A percentile compares a stretch with the other conserved stretches of the same genome.
phyloP scores from a whole-genome alignment of 2,329 filamentous ascomycete genomes.

The Colletotrichum aenigma region DNA sequence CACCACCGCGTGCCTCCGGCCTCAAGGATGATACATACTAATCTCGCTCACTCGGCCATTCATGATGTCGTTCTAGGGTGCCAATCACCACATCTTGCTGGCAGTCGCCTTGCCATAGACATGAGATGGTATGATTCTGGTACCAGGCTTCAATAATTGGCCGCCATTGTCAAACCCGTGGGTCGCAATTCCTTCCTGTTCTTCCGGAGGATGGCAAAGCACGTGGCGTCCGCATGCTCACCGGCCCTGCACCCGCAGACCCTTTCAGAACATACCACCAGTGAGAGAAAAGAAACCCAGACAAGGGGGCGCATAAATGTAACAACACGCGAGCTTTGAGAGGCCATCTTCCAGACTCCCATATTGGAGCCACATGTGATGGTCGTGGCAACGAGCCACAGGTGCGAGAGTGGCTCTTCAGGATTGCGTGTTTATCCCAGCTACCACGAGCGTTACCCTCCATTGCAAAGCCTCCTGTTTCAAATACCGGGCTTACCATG shows the following conservation, averaged over 20 bases:
- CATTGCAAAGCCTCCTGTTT: not conserved
- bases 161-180: slow-evolving; percentile 26
- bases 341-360: not conserved
- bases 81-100: slow-evolving; percentile 8
- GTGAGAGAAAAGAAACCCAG: not conserved
- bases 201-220: not conserved
- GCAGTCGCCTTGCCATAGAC: not conserved
- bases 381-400: not conserved
- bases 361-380: slow-evolving; percentile 9
- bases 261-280: not conserved
- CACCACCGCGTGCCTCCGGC: not conserved
- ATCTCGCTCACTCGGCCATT: not conserved
- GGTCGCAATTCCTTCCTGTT: not conserved
- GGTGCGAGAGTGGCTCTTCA: not conserved
- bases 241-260: not conserved
- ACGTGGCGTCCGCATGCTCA: slow-evolving; percentile 18
- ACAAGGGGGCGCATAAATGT: slow-evolving; percentile 3
- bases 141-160: slow-evolving; percentile 24
- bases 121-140: slow-evolving; percentile 2
- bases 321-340: not conserved
- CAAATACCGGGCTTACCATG: not conserved
- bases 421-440: not conserved
- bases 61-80: not conserved
- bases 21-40: not conserved
- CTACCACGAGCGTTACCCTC: not conserved